Evolutionary conservation across 2,329 filamentous ascomycete genomes (phyloP), one percentile per base, ranked within the genome.

Genomic region (Aureobasidium sp.): DNA sequence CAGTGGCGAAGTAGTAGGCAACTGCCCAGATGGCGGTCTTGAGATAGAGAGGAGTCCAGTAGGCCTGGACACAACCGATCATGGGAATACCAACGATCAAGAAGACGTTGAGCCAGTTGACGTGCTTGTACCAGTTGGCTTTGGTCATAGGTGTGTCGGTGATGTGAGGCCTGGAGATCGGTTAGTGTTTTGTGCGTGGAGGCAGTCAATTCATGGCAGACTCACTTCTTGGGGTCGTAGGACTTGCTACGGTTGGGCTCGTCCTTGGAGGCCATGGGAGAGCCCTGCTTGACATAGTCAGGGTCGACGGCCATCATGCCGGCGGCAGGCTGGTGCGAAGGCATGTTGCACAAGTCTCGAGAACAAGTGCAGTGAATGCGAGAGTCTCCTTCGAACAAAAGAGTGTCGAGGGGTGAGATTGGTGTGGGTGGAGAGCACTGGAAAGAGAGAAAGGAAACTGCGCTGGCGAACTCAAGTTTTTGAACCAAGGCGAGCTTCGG

Each of bases 61-160:
- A 85, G 57, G 91, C 82, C 60, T 85, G 82, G 68, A 94, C 76
- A 71, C 88, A 83, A 65, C 91, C 91, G 62, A 83, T 79, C 52
- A 92, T 65, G 45, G 92, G 91, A 49, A 96, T 82, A 67, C 88
- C 81, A 66, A 95, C 75, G 73, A 96, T 93, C 73, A 96, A 83
- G 65, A 81, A 83, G 65, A 90, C 86, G 75, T 96, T 96, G 67
- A 96, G 82, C 91, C 91, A 96, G 82, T 96, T 91, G 80, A 96
- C 83, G 73, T 96, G 91, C 78, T 92, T 88, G 78, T 91, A 86
- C 89, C 90, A 94, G 80, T 96, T 96, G 70, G 81, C 79, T 76
- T 81, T 82, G 63, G 90, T 96, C 69, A 95, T 87, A 62, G 89
- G 88, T 65, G 84, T 84, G 66, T 95, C 91, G 66, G 90, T 86